Percentiles rank a stretch among this genome's conserved stretches.
phyloP scores from a whole-genome alignment of 164 flowering plant species.

The Magnolia sinica region DNA sequence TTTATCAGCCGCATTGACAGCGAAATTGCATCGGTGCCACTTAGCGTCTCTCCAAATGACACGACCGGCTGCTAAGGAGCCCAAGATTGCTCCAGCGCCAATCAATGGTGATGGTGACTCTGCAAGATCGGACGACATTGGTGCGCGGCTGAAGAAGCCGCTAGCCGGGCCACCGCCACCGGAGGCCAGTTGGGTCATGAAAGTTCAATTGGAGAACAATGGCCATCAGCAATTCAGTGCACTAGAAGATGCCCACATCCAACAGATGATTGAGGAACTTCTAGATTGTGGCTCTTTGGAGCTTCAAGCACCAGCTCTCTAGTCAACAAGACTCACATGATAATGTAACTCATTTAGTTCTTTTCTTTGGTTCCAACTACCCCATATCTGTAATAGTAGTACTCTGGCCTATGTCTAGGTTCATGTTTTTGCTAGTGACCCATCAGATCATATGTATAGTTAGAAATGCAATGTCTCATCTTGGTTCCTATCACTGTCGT shows the following conservation, averaged over 20 bases:
- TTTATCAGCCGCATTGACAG: slow-evolving; percentile 68
- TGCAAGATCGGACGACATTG: slow-evolving; percentile 5
- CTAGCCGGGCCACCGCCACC: not conserved
- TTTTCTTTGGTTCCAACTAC: not conserved
- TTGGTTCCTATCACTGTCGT: not conserved
- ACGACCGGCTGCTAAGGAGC: slow-evolving; percentile 24
- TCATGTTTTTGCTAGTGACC: not conserved
- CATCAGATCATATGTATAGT: not conserved
- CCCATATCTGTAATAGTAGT: not conserved
- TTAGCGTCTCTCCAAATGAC: slow-evolving; percentile 72
- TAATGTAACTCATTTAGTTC: not conserved
- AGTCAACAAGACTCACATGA: not conserved
- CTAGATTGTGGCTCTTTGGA: slow-evolving; percentile 56
- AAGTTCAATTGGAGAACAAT: slow-evolving; percentile 26
- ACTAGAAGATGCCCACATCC: slow-evolving; percentile 65
- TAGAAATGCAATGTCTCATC: not conserved
- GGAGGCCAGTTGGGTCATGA: slow-evolving; percentile 32
- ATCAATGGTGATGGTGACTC: not conserved
- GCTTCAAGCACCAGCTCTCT: slow-evolving; percentile 20
- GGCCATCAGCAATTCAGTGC: slow-evolving; percentile 35
- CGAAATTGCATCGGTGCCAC: slow-evolving; percentile 73
- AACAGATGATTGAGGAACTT: slow-evolving; percentile 74
- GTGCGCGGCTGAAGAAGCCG: not conserved
- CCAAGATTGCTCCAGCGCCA: not conserved
- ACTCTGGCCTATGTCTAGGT: not conserved